Conservation (phyloP, 2,329 filamentous ascomycete species). For the Pseudohalonectria lignicola region DNA sequence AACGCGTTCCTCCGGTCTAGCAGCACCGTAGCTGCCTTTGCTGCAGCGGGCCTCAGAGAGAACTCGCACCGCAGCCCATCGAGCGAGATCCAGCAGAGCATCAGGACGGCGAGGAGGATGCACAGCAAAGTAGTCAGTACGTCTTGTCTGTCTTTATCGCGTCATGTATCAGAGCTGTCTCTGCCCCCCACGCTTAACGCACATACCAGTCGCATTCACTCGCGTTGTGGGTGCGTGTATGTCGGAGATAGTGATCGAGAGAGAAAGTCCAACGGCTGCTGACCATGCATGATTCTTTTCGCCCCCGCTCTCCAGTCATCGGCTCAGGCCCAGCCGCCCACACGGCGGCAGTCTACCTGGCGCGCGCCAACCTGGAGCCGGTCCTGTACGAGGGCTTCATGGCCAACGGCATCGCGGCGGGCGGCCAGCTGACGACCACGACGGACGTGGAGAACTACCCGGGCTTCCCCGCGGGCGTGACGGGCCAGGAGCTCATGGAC, state of each 20-base stretch:
- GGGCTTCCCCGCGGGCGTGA: constrained; percentile 82
- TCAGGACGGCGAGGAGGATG: constrained; percentile 50
- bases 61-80: constrained; percentile 20
- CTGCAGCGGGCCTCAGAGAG: constrained; percentile 50
- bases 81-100: constrained; percentile 24
- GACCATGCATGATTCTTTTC: too few relatives aligned
- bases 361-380: constrained; percentile 65
- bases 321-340: constrained; percentile 96
- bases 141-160: too few relatives aligned
- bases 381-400: constrained; percentile 97
- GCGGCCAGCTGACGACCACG: constrained; percentile 94
- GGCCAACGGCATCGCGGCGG: constrained; percentile 90
- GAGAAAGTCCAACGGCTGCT: too few relatives aligned
- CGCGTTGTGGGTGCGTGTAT: too few relatives aligned
- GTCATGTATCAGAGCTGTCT: too few relatives aligned
- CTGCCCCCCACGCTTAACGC: too few relatives aligned
- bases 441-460: constrained; percentile 99
- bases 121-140: constrained; percentile 86
- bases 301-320: constrained; percentile 52
- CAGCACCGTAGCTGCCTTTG: constrained; percentile 59
- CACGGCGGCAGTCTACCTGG: constrained; percentile 92
- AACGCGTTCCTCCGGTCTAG: constrained; percentile 69
- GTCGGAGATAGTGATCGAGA: too few relatives aligned
- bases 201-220: too few relatives aligned
- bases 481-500: constrained; percentile 86